phyloP scores from a whole-genome alignment of 768 basidiomycete genomes.

The Goffeauzyma gilvescens region DNA sequence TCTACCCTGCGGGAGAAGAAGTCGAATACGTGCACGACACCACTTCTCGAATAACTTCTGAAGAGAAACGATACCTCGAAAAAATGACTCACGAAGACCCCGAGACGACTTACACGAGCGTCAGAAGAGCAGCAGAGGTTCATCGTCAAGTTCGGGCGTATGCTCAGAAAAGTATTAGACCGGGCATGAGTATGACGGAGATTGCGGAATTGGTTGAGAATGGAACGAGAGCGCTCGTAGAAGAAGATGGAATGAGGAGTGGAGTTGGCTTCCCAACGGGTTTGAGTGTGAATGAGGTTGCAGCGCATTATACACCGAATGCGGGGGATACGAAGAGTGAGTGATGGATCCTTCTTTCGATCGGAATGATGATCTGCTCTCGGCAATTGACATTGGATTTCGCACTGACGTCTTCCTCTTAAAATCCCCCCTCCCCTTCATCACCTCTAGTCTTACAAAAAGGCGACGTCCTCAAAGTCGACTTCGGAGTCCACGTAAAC shows the following conservation, averaged over 20 bases:
- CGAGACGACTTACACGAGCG: constrained; percentile 64
- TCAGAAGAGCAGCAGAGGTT: constrained; percentile 84
- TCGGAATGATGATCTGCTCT: no score
- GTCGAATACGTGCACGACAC: constrained; percentile 84
- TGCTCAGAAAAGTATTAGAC: constrained; percentile 63
- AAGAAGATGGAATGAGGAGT: constrained; percentile 42
- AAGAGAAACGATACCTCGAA: constrained; percentile 75
- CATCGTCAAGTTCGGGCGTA: constrained; percentile 76
- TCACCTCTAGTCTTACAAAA: constrained; percentile 64
- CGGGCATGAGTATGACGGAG: constrained; percentile 84
- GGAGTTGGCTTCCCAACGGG: constrained; percentile 96
- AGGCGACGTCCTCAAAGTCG: constrained; percentile 85
- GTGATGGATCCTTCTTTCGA: no score
- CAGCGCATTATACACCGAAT: constrained; percentile 93
- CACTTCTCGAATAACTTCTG: constrained; percentile 66
- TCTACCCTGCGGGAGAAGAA: constrained; percentile 78
- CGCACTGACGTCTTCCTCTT: constrained; percentile 5
- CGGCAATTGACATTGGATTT: no score
- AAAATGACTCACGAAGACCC: constrained; percentile 58
- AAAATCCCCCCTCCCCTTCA: background rate
- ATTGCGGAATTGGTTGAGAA: constrained; percentile 88
- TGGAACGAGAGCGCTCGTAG: constrained; percentile 72
- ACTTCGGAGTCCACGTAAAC: constrained; percentile 90
- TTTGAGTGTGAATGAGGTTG: constrained; percentile 77
- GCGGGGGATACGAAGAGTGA: constrained; percentile 48